phyloP scores from a whole-genome alignment of 2,329 filamentous ascomycete genomes.

The Pseudogymnoascus sp. region DNA sequence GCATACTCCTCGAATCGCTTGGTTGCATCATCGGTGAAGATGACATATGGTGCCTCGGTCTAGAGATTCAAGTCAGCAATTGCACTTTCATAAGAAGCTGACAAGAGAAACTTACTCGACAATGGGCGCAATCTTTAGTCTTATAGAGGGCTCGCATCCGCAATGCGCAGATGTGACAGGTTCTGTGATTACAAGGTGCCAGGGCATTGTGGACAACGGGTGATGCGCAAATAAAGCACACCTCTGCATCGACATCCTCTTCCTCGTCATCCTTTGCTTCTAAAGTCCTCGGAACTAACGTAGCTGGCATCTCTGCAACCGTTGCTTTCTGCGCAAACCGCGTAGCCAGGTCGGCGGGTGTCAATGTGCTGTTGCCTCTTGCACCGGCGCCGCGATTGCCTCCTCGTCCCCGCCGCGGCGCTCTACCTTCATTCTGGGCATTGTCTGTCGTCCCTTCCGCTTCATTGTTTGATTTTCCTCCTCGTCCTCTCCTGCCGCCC shows the following conservation, averaged over 20 bases:
- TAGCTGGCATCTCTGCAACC: background rate
- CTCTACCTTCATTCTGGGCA: conserved; percentile 9
- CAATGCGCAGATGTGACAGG: conserved; percentile 91
- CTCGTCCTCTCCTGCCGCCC: conserved; percentile 31
- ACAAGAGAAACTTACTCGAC: conserved; percentile 55
- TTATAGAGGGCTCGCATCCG: conserved; percentile 91
- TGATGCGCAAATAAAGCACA: conserved; percentile 97
- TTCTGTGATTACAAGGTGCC: conserved; percentile 90
- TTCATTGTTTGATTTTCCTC: conserved; percentile 17
- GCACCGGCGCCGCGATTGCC: conserved; percentile 15
- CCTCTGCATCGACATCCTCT: conserved; percentile 58
- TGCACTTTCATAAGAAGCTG: conserved; percentile 16
- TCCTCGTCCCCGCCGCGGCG: conserved; percentile 15
- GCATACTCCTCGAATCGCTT: conserved; percentile 84
- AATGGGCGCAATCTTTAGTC: conserved; percentile 93
- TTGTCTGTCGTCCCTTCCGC: conserved; percentile 11
- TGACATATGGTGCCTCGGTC: conserved; percentile 69
- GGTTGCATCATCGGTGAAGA: conserved; percentile 78
- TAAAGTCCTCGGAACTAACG: conserved; percentile 18
- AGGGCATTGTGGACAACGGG: conserved; percentile 80
- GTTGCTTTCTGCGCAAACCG: conserved; percentile 11
- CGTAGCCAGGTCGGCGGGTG: conserved; percentile 15
- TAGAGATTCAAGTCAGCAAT: conserved; percentile 21
- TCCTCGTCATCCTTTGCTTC: conserved; percentile 26
- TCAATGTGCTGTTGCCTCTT: conserved; percentile 15